phyloP scores from a whole-genome alignment of 805 yeast genomes.

The Candida yuanshanica region DNA sequence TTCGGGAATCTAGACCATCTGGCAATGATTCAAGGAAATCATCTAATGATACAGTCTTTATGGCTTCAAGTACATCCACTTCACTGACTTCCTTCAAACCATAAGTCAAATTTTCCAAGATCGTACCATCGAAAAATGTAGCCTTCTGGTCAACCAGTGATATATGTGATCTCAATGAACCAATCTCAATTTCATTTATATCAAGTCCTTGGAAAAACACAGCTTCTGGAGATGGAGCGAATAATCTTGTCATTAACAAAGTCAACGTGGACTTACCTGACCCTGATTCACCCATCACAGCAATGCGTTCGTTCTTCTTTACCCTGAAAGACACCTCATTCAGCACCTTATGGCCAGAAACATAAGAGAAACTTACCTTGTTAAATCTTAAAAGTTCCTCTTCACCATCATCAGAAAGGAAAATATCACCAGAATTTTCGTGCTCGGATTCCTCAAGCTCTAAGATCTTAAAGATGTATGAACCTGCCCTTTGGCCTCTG shows the following conservation, averaged over 20 bases:
- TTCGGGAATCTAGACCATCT: constrained; percentile 49
- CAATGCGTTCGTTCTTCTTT: constrained; percentile 45
- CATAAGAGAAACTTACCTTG: constrained; percentile 45
- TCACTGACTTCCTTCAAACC: constrained; percentile 39
- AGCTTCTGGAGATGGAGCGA: constrained; percentile 32
- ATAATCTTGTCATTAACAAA: constrained; percentile 50
- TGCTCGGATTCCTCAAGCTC: constrained; percentile 27
- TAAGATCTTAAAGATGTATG: constrained; percentile 40
- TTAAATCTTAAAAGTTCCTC: constrained; percentile 33
- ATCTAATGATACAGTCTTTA: constrained; percentile 43
- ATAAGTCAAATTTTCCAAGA: constrained; percentile 65
- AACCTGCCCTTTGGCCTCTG: constrained; percentile 73
- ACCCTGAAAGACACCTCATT: constrained; percentile 39
- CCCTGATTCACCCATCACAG: constrained; percentile 83
- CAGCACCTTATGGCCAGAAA: constrained; percentile 30
- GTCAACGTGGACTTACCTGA: constrained; percentile 84
- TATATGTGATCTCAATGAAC: constrained; percentile 45
- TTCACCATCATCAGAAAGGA: constrained; percentile 1
- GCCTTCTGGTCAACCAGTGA: constrained; percentile 77
- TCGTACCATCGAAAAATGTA: constrained; percentile 64
- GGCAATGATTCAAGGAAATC: constrained; percentile 53
- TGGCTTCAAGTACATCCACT: constrained; percentile 31
- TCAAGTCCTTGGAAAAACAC: constrained; percentile 43
- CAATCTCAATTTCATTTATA: constrained; percentile 39
- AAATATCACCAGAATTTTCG: constrained; percentile 32